Evolutionary conservation across 1,284 basidiomycete genomes (phyloP), one percentile per base, ranked within the genome.

Genomic region (Schizopora paradoxa): DNA sequence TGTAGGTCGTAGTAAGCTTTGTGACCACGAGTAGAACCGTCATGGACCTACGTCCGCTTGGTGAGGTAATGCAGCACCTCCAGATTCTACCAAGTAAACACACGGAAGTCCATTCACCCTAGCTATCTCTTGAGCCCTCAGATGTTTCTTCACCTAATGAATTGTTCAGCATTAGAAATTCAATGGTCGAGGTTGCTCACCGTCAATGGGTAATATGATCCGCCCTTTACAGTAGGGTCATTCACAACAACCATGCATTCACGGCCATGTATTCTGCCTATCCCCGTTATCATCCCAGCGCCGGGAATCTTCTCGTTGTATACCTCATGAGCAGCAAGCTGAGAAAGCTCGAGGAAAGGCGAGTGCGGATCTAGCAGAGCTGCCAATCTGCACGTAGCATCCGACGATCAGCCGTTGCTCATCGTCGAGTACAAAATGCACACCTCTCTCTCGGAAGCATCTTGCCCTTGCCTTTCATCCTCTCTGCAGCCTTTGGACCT

Each of bases 201-300:
- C 6, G 92, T 94, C 49, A 97, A 68, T 10, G 93, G 93, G 61
- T 93, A 93, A 65, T 95, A 95, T 0, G 87, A 88, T 1, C 92
- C 92, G 25, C 92, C 91, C 61, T 94, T 94, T 32, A 94, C 91
- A 2, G 90, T 94, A 22, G 92, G 87, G 61, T 97, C 93, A 64
- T 97, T 97, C 31, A 91, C 87, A 8, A 96, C 82, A 6, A 97
- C 67, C 61, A 96, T 82, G 61, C 91, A 94, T 61, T 93, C 88
- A 47, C 79, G 72, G 2, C 89, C 91, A 14, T 84, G 77, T 40
- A 96, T 83, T 45, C 82, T 69, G 31, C 81, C 81, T 54, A 97
- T 87, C 23, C 93, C 93, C 4, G 92, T 92, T 54, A 97, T 88
- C 48, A 97, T 77, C 13, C 93, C 93, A 1, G 90, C 94, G 0